These are phyloP conservation scores for Acacia confusa DNA, from an alignment of 306 rosid genomes.

Conservation along the genomic window DNA sequence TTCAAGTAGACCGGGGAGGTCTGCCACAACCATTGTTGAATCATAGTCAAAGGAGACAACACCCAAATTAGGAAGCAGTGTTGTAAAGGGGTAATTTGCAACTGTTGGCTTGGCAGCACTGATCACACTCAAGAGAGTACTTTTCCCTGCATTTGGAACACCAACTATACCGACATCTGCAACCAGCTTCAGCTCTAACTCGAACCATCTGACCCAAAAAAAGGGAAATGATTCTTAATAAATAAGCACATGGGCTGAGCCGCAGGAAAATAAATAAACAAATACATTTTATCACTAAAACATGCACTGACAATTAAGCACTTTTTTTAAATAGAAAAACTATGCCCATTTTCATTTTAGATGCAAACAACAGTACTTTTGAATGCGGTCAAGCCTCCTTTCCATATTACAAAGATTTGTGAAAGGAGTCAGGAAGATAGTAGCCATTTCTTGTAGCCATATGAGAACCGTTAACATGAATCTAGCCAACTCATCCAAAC, in stretches of 20 bases:
- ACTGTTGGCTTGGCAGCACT: conserved; percentile 93
- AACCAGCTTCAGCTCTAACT: conserved; percentile 91
- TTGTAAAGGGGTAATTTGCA: conserved; percentile 94
- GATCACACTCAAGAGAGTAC: conserved; percentile 90
- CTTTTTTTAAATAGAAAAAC: neutral
- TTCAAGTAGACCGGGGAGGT: conserved; percentile 97
- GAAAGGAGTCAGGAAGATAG: neutral
- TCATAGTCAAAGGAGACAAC: conserved; percentile 94
- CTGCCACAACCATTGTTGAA: conserved; percentile 92
- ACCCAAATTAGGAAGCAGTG: conserved; percentile 92
- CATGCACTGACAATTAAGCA: neutral
- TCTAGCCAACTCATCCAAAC: neutral
- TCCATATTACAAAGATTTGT: conserved; percentile 1
- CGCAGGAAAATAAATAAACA: conserved; percentile 11
- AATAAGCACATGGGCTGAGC: neutral
- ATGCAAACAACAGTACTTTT: neutral
- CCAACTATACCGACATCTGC: conserved; percentile 98
- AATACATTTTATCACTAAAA: neutral
- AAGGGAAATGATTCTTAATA: neutral
- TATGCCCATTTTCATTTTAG: conserved; percentile 7
- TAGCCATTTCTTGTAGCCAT: conserved; percentile 6
- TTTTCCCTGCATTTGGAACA: conserved; percentile 96
- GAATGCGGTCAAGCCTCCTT: conserved; percentile 8
- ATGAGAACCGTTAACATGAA: neutral
- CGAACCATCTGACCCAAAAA: conserved; percentile 80